Conservation (phyloP, 495 filamentous ascomycete genomes). For the Daldinia concentrica region DNA sequence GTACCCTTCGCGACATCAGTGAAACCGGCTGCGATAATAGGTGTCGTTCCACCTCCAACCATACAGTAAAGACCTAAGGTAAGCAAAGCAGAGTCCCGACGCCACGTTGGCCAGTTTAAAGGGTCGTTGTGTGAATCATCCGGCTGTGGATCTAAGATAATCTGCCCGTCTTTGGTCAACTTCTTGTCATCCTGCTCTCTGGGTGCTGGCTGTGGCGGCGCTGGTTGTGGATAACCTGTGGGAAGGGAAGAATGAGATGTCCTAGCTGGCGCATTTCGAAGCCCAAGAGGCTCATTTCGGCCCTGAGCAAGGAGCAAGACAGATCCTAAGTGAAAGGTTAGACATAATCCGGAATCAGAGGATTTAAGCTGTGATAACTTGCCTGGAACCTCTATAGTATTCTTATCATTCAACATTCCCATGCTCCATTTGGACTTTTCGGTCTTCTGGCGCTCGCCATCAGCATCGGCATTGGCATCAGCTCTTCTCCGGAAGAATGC, state of each 20-base stretch:
- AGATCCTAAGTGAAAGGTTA: conserved; percentile 66
- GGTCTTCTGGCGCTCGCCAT: conserved; percentile 8
- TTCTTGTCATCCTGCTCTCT: conserved; percentile 66
- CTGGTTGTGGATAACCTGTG: conserved; percentile 60
- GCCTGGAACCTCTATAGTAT: conserved; percentile 95
- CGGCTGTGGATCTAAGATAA: conserved; percentile 91
- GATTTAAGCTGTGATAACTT: conserved; percentile 41
- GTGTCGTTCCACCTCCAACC: conserved; percentile 92
- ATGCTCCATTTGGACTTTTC: conserved; percentile 68
- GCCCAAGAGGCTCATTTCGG: conserved; percentile 82
- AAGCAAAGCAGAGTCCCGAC: conserved; percentile 81
- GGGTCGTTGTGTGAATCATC: conserved; percentile 92
- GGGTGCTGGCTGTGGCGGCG: conserved; percentile 27
- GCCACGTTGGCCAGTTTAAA: conserved; percentile 88
- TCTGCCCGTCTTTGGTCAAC: conserved; percentile 80
- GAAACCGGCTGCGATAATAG: conserved; percentile 91
- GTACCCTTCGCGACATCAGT: conserved; percentile 70
- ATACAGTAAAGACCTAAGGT: conserved; percentile 92
- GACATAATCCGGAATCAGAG: not conserved
- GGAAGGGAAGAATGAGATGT: conserved; percentile 81
- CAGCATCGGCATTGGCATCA: conserved; percentile 3
- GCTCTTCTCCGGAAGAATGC: conserved; percentile 29
- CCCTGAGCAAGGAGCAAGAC: conserved; percentile 78
- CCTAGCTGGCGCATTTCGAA: conserved; percentile 76
- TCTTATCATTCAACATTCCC: conserved; percentile 82